Evolutionary conservation across 495 filamentous ascomycete species (phyloP).

Genomic region (Aspergillus haitiensis): DNA sequence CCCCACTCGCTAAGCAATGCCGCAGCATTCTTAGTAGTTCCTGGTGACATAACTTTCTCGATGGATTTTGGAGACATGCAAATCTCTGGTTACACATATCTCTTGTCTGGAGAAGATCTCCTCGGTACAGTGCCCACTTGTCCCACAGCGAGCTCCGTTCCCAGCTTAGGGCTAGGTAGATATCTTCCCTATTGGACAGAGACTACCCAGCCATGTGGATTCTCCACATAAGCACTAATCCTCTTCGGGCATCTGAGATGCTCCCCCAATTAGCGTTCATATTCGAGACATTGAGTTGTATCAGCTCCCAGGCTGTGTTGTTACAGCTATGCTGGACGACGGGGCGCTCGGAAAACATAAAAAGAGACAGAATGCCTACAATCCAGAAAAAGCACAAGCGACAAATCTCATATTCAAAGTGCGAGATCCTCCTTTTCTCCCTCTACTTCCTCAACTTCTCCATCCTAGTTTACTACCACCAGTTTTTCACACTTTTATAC

Average conservation of each 20-base stretch:
- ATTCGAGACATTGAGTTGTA: not conserved
- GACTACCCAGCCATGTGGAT: no score
- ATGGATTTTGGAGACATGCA: no score
- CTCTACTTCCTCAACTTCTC: not conserved
- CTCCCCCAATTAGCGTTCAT: slow-evolving; percentile 19
- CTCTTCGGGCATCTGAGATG: slow-evolving; percentile 21
- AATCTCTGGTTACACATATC: no score
- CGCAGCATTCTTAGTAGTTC: no score
- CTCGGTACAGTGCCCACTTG: no score
- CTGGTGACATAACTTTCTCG: no score
- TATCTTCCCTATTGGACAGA: no score
- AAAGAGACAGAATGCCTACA: slow-evolving; percentile 1
- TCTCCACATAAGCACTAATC: slow-evolving; percentile 16
- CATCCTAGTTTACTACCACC: not conserved
- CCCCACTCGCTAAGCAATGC: no score
- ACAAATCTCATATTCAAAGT: no score
- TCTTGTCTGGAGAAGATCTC: no score
- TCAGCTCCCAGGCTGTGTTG: slow-evolving; percentile 2
- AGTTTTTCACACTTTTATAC: not conserved
- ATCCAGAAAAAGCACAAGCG: not conserved
- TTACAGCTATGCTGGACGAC: not conserved
- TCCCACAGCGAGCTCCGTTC: no score
- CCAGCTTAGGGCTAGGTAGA: no score
- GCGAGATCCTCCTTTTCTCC: not conserved
- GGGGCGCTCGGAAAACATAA: not conserved